Base-by-base conservation (phyloP, 495 filamentous ascomycete genomes). In the Hypoxylon fuscum region DNA sequence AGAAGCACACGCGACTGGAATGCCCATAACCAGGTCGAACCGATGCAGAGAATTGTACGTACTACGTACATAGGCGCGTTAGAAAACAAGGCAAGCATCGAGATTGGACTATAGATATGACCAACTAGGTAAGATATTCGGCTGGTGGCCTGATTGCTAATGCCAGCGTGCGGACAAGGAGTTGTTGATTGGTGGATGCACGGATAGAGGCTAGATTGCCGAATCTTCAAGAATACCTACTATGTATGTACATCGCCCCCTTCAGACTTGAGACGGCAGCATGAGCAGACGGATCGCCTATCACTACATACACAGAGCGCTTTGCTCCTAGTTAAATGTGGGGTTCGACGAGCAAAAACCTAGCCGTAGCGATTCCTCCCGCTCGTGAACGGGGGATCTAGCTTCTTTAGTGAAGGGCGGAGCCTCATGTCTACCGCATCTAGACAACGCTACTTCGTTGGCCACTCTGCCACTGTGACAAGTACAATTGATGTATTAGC, bases 321-420 rank as follows among this genome's bases (percentile, higher is more conserved):
- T n/a, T n/a, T n/a, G n/a, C n/a, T n/a, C n/a, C 15, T 18, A 40
- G 2, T 17, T 40, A 17, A 15, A 46, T 55, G 52, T 55, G 42
- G 52, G 46, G 42, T 25, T 27, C 12, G 20, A 25, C 20, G 31
- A n/a, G 20, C 29, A 29, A 29, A 9, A n/a, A 5, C 15, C 25
- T 25, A 51, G 22, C 23, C 14, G 22, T 32, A 29, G 5, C 31
- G 18, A 37, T 11, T 35, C 27, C 18, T 46, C 20, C 14, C 41
- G 41, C 31, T 55, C 50, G 11, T 27, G 29, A 35, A 17, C 38
- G 34, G 25, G n/a, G 14, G 37, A 15, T 40, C n/a, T 40, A 8
- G 37, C n/a, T 40, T 40, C 17, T 23, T 22, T 15, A 9, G 44
- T 35, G 17, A 45, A 35, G 27, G 0, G 27, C 29, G 25, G 38